Evolutionary conservation across 768 basidiomycete genomes (phyloP), one percentile per base, ranked within the genome.

Genomic region (Mycena rebaudengoi): DNA sequence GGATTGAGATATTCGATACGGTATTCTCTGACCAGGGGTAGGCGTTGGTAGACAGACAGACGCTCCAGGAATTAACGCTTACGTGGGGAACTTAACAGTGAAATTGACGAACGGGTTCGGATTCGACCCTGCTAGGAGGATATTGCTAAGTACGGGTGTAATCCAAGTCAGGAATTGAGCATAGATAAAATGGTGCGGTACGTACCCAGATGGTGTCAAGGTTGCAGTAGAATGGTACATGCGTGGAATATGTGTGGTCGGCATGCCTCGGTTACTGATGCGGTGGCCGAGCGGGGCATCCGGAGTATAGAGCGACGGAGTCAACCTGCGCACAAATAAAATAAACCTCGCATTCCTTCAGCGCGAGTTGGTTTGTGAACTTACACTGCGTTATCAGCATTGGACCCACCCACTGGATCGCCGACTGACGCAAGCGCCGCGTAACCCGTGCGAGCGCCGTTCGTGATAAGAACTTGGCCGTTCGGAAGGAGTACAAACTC

Each of bases 301-400:
- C 12, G 79, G 76, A 65, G 81, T 78, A 73, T 83, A 86, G 52
- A 83, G 65, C 4, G 76, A 73, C 1, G 83, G 71, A 2, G 71
- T 73, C 40, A 80, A 71, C 2, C 70, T 71, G 23, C 13, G 28
- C 21, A 49, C 41, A 7, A 25, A 6, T 12, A 20, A 1, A 50
- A 8, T 39, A 30, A 10, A 14, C 11, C 35, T n/a, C n/a, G 23
- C 7, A 23, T 6, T 7, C 48, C 25, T 1, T 18, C 2, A 16
- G 14, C 8, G 11, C 4, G 44, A 12, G 29, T 48, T 14, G 10
- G 6, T 6, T 16, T 30, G 48, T 49, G 26, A 12, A 66, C 58
- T 72, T 74, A 81, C 49, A 76, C 71, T 10, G 83, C 82, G 71
- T 80, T 72, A 60, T 82, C 79, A 4, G 86, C 88, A 73, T 80